Base-by-base conservation (phyloP, 768 basidiomycete species). In the Rhodosporidiobolus sp. region DNA sequence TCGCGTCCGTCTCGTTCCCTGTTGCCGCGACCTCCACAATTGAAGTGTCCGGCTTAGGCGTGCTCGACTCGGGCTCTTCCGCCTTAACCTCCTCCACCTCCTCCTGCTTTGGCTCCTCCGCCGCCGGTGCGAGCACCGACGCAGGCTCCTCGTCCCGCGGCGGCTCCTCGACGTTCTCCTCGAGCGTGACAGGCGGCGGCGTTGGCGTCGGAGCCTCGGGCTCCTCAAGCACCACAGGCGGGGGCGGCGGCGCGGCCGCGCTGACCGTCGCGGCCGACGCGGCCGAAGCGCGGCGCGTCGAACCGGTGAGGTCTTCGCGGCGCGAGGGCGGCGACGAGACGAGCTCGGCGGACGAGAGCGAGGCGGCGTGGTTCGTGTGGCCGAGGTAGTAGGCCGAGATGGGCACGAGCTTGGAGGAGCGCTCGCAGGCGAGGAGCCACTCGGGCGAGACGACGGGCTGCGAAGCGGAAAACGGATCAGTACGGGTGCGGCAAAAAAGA, bases 341-440 rank as follows among this genome's bases (percentile, higher is more conserved):
- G 65, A 76, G 75, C n/a, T 73, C 56, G 10, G 75, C 75, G 22
- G 75, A 76, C 9, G 75, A 76, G 62, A 76, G 57, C 14, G 72
- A 73, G 20, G 75, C 75, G 58, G 75, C 75, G 63, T 67, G 75
- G 72, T 76, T 76, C 28, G 69, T 70, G 4, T 54, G 60, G 28
- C 72, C 72, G 68, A 76, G 56, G 58, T 69, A 76, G 78, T 92
- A 92, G 79, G 87, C 92, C 2, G 89, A 86, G 69, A 94, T 94
- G 10, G 92, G 89, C 16, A 94, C 86, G 90, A 95, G 92, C 78
- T 89, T 90, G 79, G 89, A 88, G 79, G 95, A 91, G 0, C 86
- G 80, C 62, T 89, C 86, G 79, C 95, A 97, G 0, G 95, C 92
- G 45, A 97, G 80, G 75, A 98, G 86, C 95, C 96, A 98, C 57